Base-by-base conservation (phyloP, 306 rosid species). In the Quercus gilva region DNA sequence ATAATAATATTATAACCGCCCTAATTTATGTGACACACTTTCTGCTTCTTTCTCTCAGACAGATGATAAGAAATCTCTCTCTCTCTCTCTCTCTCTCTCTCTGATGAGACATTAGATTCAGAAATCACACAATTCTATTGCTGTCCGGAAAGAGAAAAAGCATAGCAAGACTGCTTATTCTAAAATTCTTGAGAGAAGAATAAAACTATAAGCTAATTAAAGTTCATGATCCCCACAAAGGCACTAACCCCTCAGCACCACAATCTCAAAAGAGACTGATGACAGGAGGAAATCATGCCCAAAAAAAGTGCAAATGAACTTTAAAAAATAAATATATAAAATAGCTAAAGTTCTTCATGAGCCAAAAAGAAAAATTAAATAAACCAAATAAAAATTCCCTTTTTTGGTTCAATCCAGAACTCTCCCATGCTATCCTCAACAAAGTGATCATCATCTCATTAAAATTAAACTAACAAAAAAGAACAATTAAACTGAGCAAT, bases 21-120 rank as follows among this genome's bases (percentile, higher is more conserved):
- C 74, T 81, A 78, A 75, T 86, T 80, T 68, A 15, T 29, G 78
- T 23, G 43, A 21, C 80, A 71, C 92, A 78, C 97, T 92, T 92
- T 92, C 92, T 92, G 97, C 93, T 92, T 88, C 94, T 91, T 73
- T 83, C 90, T 72, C 67, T 78, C 89, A 81, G 92, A 94, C 97
- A 91, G 79, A 74, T 59, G 52, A 82, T 75, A 64, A 53, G 76
- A 77, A 72, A 76, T 52, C 69, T 71, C 58, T 58, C 49, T 18
- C 84, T 37, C 49, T 14, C 58, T 21, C 26, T 52, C 71, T 14
- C 58, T 21, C 26, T 52, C 71, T 74, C 72, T 68, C 35, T 75
- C 55, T 80, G 84, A 83, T 51, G 68, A 88, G 85, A 88, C 86
- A 74, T 81, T 75, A 73, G 85, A 86, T 84, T 86, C 88, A 76